Percentiles rank a stretch among this genome's conserved stretches.
These are phyloP conservation scores for Aureobasidium mangrovei DNA, from an alignment of 2,329 filamentous ascomycete species.

Conservation along the genomic window DNA sequence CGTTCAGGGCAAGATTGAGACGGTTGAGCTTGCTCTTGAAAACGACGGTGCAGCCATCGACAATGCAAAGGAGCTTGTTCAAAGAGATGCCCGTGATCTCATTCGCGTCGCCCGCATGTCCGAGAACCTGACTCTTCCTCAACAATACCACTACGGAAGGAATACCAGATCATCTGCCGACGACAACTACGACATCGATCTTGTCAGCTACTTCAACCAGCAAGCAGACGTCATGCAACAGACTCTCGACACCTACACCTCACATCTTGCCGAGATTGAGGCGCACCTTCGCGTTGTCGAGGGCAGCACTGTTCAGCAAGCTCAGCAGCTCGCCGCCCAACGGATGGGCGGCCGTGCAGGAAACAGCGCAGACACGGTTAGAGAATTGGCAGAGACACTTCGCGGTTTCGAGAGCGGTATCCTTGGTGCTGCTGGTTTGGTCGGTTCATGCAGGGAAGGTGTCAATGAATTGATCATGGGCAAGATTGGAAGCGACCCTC, in stretches of 20 bases:
- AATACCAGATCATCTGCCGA: conserved; percentile 17
- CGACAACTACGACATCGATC: conserved; percentile 35
- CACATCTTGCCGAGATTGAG: conserved; percentile 40
- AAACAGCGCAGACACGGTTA: conserved; percentile 30
- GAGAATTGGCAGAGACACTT: conserved; percentile 38
- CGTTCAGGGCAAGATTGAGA: conserved; percentile 52
- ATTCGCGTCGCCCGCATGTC: conserved; percentile 64
- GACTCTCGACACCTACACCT: conserved; percentile 33
- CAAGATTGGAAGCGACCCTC: not conserved
- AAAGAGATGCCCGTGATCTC: conserved; percentile 61
- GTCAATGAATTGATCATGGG: conserved; percentile 35
- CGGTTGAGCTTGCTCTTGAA: conserved; percentile 53
- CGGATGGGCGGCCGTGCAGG: conserved; percentile 20
- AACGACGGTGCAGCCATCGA: conserved; percentile 55
- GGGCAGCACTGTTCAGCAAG: conserved; percentile 34
- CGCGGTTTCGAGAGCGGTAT: conserved; percentile 43
- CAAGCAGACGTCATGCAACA: conserved; percentile 32
- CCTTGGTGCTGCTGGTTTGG: conserved; percentile 37
- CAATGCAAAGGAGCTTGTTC: conserved; percentile 46
- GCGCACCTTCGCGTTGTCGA: conserved; percentile 42
- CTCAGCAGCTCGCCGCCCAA: conserved; percentile 31
- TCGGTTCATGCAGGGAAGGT: conserved; percentile 40
- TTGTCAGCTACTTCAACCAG: conserved; percentile 39
- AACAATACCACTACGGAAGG: conserved; percentile 48
- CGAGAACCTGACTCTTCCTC: conserved; percentile 63